A percentile compares a stretch with the other conserved stretches of the same genome.
phyloP scores from a whole-genome alignment of 1,284 basidiomycete species.

The Singerocomus inundabilis region DNA sequence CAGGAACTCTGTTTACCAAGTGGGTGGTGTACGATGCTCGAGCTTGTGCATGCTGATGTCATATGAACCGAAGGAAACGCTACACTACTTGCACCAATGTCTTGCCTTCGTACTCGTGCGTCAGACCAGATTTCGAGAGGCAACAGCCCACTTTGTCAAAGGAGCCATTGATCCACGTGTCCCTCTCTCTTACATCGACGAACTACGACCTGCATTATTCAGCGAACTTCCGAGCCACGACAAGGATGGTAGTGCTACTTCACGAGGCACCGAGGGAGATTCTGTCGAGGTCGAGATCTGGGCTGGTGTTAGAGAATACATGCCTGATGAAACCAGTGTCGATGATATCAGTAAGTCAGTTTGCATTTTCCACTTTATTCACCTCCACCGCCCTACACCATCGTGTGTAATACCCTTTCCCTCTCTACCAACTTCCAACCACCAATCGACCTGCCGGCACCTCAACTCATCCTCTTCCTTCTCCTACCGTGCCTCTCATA shows the following conservation, averaged over 20 bases:
- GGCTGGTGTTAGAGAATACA: constrained; percentile 62
- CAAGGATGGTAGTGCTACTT: constrained; percentile 33
- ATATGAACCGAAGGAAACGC: constrained; percentile 52
- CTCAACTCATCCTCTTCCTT: constrained; percentile 28
- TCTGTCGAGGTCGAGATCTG: constrained; percentile 63
- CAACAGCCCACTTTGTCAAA: constrained; percentile 68
- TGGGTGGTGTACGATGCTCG: constrained; percentile 4
- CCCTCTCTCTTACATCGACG: constrained; percentile 73
- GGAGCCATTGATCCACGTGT: constrained; percentile 75
- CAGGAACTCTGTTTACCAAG: constrained; percentile 9
- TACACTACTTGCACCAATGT: constrained; percentile 74
- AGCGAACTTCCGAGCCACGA: constrained; percentile 15
- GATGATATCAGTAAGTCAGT: constrained; percentile 74
- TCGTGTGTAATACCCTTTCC: constrained; percentile 8
- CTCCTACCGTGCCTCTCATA: constrained; percentile 21
- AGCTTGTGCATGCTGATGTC: constrained; percentile 2
- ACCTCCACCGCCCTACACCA: constrained; percentile 20
- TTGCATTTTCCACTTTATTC: constrained; percentile 19
- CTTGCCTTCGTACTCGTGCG: constrained; percentile 71
- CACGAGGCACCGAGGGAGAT: constrained; percentile 41
- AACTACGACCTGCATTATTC: constrained; percentile 62
- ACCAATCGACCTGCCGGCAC: constrained; percentile 24
- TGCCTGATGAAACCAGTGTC: constrained; percentile 61
- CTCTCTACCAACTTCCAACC: constrained; percentile 25
- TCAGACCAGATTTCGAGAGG: constrained; percentile 75